A percentile compares a stretch with the other conserved stretches of the same genome.
Evolutionary conservation across 768 basidiomycete genomes (phyloP).

Genomic region (Amylocystis lapponica): DNA sequence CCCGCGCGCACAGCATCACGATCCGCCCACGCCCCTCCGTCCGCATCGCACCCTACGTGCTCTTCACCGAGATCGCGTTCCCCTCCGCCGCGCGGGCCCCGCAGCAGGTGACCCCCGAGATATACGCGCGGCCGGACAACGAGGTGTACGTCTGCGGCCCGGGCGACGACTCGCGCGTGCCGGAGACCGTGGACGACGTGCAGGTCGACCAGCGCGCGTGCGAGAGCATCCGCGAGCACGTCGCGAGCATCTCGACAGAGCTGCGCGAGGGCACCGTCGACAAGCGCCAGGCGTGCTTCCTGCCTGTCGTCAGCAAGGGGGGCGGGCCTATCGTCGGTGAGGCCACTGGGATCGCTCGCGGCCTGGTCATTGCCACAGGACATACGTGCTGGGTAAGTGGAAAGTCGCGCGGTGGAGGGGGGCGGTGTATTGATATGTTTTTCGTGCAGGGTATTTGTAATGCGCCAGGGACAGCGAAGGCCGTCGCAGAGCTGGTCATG

Average conservation of each 20-base stretch:
- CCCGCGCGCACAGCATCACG: constrained; percentile 70
- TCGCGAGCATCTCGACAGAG: constrained; percentile 54
- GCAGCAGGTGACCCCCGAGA: constrained; percentile 48
- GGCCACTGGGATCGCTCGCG: constrained; percentile 47
- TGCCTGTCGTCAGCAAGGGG: constrained; percentile 54
- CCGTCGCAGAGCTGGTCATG: constrained; percentile 65
- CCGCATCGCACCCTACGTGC: constrained; percentile 64
- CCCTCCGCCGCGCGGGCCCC: constrained; percentile 15
- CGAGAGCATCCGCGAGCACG: constrained; percentile 47
- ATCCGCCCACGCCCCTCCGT: constrained; percentile 42
- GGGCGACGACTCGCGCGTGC: constrained; percentile 67
- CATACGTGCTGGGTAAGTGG: constrained; percentile 72
- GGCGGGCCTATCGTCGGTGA: constrained; percentile 74
- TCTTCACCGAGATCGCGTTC: constrained; percentile 73
- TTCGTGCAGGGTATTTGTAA: constrained; percentile 65
- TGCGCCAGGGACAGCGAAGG: constrained; percentile 78
- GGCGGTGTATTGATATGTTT: neutral
- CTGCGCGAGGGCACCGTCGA: constrained; percentile 50
- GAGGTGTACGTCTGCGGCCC: constrained; percentile 78
- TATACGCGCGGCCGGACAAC: constrained; percentile 64
- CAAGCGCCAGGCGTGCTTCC: constrained; percentile 66
- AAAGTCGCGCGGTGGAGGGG: neutral
- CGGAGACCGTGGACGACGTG: constrained; percentile 68
- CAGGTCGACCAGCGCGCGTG: constrained; percentile 51
- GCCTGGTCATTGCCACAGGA: constrained; percentile 68